Base-by-base conservation (phyloP, 805 yeast genomes). In the Metschnikowia cubensis region DNA sequence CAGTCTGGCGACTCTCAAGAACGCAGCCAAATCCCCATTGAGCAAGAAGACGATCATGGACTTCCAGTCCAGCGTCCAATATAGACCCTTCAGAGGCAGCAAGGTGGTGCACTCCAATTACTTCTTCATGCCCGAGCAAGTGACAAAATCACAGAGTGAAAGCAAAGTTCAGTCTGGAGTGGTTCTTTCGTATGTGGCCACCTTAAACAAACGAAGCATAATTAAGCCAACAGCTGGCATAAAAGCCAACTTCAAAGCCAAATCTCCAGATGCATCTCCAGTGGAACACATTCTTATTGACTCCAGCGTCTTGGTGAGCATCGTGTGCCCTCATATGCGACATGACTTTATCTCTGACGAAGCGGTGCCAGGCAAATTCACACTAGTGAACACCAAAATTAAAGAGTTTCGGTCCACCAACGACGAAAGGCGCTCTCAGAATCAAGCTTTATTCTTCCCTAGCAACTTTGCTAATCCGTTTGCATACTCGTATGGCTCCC, bases 231-330 rank as follows among this genome's bases (percentile, higher is more conserved):
- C 21, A 14, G 25, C 21, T n/a, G 34, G 34, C 4, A n/a, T 15
- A 8, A 39, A 20, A 29, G n/a, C 34, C 10, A 11, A 2, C 2
- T 25, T 33, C 42, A 15, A 25, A n/a, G 6, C 33, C 22, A 31
- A 36, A 21, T 21, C 31, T 20, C 3, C 4, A 7, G 7, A 18
- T 4, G 13, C 10, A 8, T 11, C 29, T 42, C 29, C 31, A 32
- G 34, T 36, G 4, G 50, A 42, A 20, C 51, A 52, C 25, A 52
- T 55, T 18, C 52, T 55, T 11, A 40, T 55, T 6, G 56, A 51
- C 20, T 20, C 52, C 8, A 48, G 45, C 18, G 43, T 55, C 29
- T 51, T 55, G 49, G 52, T 55, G 37, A 55, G 47, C 35, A 47
- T 47, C 17, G 21, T 49, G 2, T 53, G 56, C 36, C 47, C 52